Percentiles rank a stretch among this genome's conserved stretches.
Conservation (phyloP, 1,139 yeast species). For the Trichomonascaceae sp. region DNA sequence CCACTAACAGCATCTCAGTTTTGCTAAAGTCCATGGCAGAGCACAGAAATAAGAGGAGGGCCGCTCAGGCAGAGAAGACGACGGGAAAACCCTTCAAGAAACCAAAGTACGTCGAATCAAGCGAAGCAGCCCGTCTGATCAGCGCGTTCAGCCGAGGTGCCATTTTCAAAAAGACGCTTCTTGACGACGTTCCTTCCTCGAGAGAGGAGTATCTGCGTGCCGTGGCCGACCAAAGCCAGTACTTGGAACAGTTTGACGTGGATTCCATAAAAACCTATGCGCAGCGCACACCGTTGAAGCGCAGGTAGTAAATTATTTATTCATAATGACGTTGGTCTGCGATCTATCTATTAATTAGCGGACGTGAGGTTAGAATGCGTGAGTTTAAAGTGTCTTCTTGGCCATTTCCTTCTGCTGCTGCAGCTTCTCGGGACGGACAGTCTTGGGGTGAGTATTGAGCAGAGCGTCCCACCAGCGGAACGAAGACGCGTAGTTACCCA, state of each 20-base stretch:
- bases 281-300: neutral
- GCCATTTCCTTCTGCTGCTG: slow-evolving; percentile 1
- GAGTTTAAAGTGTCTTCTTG: neutral
- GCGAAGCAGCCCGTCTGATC: neutral
- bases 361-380: neutral
- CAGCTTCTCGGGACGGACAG: slow-evolving; percentile 11
- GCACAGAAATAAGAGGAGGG: slow-evolving; percentile 7
- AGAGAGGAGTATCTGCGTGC: too few relatives aligned
- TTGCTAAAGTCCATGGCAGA: slow-evolving; percentile 45
- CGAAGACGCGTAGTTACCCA: slow-evolving; percentile 84
- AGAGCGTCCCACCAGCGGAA: slow-evolving; percentile 90
- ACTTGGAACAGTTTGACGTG: slow-evolving; percentile 14
- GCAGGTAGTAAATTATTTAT: neutral
- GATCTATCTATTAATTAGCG: neutral
- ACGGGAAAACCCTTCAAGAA: slow-evolving; percentile 4
- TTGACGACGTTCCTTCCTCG: too few relatives aligned
- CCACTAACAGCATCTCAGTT: slow-evolving; percentile 63
- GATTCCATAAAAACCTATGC: slow-evolving; percentile 2
- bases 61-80: slow-evolving; percentile 22
- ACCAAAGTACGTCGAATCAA: slow-evolving; percentile 7
- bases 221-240: slow-evolving; percentile 13
- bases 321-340: neutral
- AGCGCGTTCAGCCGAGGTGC: too few relatives aligned
- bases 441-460: slow-evolving; percentile 41
- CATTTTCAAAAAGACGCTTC: too few relatives aligned